These are phyloP conservation scores for Podospora pseudocomata DNA, from an alignment of 495 filamentous ascomycete species.

Conservation along the genomic window DNA sequence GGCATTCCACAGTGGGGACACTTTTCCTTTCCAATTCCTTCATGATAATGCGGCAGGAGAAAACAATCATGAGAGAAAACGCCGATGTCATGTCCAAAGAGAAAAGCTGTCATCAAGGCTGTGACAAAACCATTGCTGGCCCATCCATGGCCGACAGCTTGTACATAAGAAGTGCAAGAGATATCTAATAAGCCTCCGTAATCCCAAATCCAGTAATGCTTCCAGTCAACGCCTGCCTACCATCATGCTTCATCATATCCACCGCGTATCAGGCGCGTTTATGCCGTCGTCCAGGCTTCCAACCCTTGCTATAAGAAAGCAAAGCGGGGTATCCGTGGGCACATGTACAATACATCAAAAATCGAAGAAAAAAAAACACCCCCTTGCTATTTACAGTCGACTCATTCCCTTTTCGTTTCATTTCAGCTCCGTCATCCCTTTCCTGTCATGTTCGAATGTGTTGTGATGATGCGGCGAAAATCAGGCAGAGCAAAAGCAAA, in stretches of 20 bases:
- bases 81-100: neutral
- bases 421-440: neutral
- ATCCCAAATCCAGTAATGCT: neutral
- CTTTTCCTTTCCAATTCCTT: neutral
- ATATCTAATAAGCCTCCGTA: neutral
- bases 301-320: neutral
- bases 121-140: neutral
- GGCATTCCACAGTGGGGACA: neutral
- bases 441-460: neutral
- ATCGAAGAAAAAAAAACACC: neutral
- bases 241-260: neutral
- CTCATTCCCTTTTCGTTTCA: neutral
- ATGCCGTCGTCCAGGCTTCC: neutral
- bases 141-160: neutral
- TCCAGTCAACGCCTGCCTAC: neutral
- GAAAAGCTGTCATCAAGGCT: neutral
- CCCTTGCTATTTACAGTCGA: neutral
- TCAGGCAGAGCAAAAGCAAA: neutral
- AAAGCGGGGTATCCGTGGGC: neutral
- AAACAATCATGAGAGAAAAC: neutral
- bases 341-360: neutral
- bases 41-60: neutral
- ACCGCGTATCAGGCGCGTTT: neutral
- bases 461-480: neutral
- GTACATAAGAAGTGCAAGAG: neutral